Percentiles rank a stretch among this genome's conserved stretches.
Evolutionary conservation across 371 early-diverging fungal genomes (phyloP).

Genomic region (Mortierella sp.): DNA sequence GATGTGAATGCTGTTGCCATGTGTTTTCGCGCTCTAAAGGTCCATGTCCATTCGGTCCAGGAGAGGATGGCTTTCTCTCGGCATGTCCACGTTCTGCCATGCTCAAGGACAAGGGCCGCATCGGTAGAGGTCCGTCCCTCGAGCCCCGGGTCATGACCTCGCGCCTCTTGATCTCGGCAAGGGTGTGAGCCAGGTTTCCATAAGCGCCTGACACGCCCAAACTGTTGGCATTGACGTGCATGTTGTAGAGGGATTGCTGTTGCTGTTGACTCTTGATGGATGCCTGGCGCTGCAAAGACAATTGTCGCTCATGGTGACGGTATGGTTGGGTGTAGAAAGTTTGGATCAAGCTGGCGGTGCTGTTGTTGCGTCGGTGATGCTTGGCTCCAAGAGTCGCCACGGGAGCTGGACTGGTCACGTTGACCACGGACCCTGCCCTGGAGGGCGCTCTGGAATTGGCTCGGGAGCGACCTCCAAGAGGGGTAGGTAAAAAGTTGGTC

Average conservation of each 20-base stretch:
- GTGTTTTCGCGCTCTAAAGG: too few species aligned
- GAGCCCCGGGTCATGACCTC: conserved; percentile 8
- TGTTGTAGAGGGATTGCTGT: conserved; percentile 38
- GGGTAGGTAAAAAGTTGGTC: conserved; percentile 30
- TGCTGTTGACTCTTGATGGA: conserved; percentile 29
- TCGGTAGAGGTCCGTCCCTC: not conserved
- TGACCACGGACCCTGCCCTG: conserved; percentile 21
- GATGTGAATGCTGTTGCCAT: too few species aligned
- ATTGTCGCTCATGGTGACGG: conserved; percentile 19
- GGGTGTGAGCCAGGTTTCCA: conserved; percentile 34
- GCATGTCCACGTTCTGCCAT: conserved; percentile 1
- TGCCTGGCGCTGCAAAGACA: conserved; percentile 21
- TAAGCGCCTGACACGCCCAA: conserved; percentile 42
- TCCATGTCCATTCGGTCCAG: not conserved
- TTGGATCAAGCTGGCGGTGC: conserved; percentile 13
- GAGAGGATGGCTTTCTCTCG: not conserved
- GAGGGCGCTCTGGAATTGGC: conserved; percentile 16
- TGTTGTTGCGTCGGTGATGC: not conserved
- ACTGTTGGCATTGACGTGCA: conserved; percentile 50
- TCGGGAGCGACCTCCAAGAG: conserved; percentile 27
- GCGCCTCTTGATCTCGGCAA: conserved; percentile 40
- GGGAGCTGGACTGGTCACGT: not conserved
- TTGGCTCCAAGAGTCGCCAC: not conserved
- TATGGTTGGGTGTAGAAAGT: conserved; percentile 10
- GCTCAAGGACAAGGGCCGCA: conserved; percentile 19